Conservation (phyloP, 179 eudicot genomes). For the Silene noctiflora region DNA sequence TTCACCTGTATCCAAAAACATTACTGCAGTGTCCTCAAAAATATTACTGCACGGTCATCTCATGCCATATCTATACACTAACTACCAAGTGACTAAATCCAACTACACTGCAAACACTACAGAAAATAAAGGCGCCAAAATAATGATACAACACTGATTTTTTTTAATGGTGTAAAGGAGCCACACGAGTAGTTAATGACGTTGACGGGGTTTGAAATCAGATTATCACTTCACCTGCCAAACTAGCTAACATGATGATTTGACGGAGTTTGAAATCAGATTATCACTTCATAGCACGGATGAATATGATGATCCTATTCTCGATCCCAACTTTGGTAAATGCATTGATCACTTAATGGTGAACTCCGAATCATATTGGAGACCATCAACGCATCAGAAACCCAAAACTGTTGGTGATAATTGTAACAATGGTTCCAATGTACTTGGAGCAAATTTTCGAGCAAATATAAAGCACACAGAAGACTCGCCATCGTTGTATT, state of each 20-base stretch:
- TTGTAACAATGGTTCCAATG: conserved; percentile 54
- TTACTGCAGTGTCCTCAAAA: too few species aligned
- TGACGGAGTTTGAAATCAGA: too few species aligned
- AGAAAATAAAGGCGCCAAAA: conserved; percentile 4
- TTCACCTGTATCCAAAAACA: too few species aligned
- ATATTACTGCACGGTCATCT: too few species aligned
- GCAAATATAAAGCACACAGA: conserved; percentile 56
- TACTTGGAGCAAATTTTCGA: conserved; percentile 61
- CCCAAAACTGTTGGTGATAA: conserved; percentile 41
- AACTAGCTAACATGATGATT: too few species aligned
- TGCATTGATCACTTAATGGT: not conserved
- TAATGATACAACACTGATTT: conserved; percentile 6
- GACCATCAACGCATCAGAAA: conserved; percentile 10
- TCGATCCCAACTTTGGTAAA: not conserved
- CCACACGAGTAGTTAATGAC: not conserved
- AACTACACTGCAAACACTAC: conserved; percentile 25
- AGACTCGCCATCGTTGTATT: conserved; percentile 43
- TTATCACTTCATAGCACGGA: too few species aligned
- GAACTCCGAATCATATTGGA: not conserved
- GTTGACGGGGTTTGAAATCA: not conserved
- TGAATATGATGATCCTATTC: not conserved
- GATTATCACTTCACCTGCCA: not conserved
- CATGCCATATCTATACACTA: too few species aligned
- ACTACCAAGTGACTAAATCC: too few species aligned
- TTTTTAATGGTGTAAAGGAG: not conserved